phyloP scores from a whole-genome alignment of 2,329 filamentous ascomycete genomes.

The Trichoderma brevicompactum region DNA sequence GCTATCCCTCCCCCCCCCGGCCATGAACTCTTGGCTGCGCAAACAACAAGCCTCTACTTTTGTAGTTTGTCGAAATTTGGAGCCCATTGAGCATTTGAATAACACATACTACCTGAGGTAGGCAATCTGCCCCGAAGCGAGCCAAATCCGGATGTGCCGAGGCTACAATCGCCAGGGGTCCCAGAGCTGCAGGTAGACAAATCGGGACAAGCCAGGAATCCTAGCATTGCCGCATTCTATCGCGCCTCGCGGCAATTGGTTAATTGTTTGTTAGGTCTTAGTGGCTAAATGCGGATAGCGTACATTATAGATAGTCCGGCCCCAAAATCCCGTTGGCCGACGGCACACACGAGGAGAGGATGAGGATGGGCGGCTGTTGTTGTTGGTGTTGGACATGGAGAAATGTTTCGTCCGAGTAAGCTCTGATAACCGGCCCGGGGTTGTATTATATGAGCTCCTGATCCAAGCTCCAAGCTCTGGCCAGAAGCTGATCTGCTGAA shows the following conservation, averaged over 20 bases:
- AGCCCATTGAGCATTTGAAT: neutral
- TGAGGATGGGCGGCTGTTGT: no score
- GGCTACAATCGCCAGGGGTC: neutral
- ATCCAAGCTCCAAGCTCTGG: no score
- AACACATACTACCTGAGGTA: constrained; percentile 8
- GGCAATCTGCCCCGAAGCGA: constrained; percentile 13
- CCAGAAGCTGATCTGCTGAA: neutral
- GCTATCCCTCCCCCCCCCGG: neutral
- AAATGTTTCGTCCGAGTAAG: no score
- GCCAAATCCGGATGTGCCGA: constrained; percentile 15
- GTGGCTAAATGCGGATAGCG: neutral
- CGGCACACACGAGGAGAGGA: no score
- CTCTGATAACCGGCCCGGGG: no score
- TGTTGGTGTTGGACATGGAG: no score
- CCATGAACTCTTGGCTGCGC: neutral
- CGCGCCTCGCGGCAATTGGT: constrained; percentile 22
- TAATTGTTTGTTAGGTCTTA: neutral
- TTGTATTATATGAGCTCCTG: no score
- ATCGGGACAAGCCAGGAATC: neutral
- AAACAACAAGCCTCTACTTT: neutral
- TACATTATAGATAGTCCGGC: no score
- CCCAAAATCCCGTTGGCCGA: neutral
- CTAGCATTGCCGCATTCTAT: constrained; percentile 13
- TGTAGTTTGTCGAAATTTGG: neutral
- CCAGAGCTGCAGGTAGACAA: neutral